Conservation (phyloP, 441 rosid genomes). For the Gossypium gossypioides region DNA sequence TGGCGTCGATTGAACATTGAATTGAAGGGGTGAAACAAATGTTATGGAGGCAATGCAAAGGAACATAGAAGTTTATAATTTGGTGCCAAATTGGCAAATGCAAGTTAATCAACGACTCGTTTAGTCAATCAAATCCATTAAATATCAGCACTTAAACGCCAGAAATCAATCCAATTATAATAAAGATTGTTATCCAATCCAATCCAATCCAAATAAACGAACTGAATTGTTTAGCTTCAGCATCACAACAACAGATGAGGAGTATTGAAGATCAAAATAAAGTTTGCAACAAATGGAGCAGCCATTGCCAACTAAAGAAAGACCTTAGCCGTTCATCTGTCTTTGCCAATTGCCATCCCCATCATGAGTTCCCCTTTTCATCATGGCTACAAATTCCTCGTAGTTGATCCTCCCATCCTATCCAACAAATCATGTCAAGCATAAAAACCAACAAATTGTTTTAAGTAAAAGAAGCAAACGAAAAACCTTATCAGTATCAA, state of each 20-base stretch:
- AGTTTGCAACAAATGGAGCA: not conserved
- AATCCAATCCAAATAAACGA: not conserved
- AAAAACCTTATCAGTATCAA: conserved; percentile 42
- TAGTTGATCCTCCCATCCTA: conserved; percentile 62
- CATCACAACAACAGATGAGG: not conserved
- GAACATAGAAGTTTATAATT: not conserved
- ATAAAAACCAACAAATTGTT: not conserved
- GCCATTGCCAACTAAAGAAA: not conserved
- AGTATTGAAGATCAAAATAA: not conserved
- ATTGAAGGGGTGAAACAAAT: too few relatives aligned
- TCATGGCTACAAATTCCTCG: conserved; percentile 54
- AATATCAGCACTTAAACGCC: not conserved
- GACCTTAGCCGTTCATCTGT: not conserved
- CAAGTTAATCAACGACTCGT: not conserved
- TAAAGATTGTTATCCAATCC: too few relatives aligned
- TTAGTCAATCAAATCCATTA: not conserved
- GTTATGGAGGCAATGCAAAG: too few relatives aligned
- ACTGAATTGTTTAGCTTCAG: not conserved
- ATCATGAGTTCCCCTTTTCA: conserved; percentile 46
- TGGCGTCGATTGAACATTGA: too few relatives aligned
- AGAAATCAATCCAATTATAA: not conserved
- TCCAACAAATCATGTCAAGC: not conserved
- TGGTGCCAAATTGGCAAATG: not conserved
- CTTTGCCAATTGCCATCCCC: conserved; percentile 13
- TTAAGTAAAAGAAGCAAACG: not conserved